A percentile compares a stretch with the other conserved stretches of the same genome.
phyloP scores from a whole-genome alignment of 164 flowering plant species.

The Nymphaea thermarum region DNA sequence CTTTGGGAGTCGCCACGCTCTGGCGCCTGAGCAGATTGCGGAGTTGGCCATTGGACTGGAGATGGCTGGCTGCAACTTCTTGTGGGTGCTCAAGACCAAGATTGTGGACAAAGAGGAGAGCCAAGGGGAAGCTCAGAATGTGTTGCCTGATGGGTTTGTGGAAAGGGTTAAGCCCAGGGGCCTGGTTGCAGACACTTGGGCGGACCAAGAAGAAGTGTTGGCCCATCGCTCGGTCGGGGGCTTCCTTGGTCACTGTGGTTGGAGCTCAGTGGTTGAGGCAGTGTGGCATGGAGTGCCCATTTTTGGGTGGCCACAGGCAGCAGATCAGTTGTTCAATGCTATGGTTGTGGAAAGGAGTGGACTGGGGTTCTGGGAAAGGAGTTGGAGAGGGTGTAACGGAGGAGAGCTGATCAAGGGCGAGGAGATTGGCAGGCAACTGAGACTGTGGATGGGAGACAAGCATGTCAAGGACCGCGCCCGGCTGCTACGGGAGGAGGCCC shows the following conservation, averaged over 20 bases:
- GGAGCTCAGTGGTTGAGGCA: conserved; percentile 1
- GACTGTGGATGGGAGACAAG: conserved; percentile 12
- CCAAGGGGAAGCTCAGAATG: conserved; percentile 8
- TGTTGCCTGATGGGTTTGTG: conserved; percentile 15
- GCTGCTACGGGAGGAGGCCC: conserved; percentile 14
- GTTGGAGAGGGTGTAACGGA: neutral
- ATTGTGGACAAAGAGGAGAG: conserved; percentile 31
- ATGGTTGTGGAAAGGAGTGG: conserved; percentile 1
- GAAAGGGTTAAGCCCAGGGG: conserved; percentile 13
- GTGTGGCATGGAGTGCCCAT: conserved; percentile 2
- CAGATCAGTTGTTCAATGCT: conserved; percentile 4
- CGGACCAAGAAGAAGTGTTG: neutral
- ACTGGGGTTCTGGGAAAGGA: neutral
- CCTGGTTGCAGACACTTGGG: conserved; percentile 6
- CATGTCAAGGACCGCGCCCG: conserved; percentile 9
- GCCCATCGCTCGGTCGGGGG: conserved; percentile 3
- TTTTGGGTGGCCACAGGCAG: neutral
- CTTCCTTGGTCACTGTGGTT: conserved; percentile 2
- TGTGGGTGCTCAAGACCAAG: conserved; percentile 40
- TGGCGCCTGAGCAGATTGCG: neutral
- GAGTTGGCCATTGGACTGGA: conserved; percentile 24
- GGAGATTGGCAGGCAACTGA: conserved; percentile 15
- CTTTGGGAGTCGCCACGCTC: neutral
- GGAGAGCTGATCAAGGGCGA: conserved; percentile 9
- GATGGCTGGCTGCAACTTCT: conserved; percentile 21